Evolutionary conservation across 2,329 filamentous ascomycete species (phyloP).

Genomic region (Ilyonectria sp.): DNA sequence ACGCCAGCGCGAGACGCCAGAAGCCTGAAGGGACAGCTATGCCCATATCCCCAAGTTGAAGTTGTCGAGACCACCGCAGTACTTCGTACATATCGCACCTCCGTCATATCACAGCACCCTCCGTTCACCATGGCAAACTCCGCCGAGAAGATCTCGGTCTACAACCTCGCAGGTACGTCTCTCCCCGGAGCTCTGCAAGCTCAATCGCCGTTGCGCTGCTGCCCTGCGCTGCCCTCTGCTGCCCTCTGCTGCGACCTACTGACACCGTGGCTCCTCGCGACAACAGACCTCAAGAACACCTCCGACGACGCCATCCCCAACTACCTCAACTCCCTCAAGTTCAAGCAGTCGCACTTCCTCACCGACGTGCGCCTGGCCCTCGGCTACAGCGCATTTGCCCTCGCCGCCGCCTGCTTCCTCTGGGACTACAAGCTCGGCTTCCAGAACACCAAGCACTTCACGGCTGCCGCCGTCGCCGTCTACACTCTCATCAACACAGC

Average conservation of each 20-base stretch:
- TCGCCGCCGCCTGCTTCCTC: slow-evolving; percentile 87
- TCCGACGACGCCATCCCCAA: slow-evolving; percentile 95
- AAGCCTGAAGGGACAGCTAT: slow-evolving; percentile 33
- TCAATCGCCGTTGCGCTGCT: neutral
- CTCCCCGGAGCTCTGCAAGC: neutral
- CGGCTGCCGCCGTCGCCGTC: slow-evolving; percentile 81
- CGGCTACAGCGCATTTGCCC: slow-evolving; percentile 85
- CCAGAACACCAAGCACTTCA: slow-evolving; percentile 86
- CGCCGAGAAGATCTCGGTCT: slow-evolving; percentile 73
- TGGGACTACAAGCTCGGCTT: slow-evolving; percentile 95
- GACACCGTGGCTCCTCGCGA: slow-evolving; percentile 47
- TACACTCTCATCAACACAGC: slow-evolving; percentile 86
- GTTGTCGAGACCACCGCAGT: slow-evolving; percentile 22
- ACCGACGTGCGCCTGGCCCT: slow-evolving; percentile 87
- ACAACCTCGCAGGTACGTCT: slow-evolving; percentile 74
- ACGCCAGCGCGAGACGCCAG: slow-evolving; percentile 1
- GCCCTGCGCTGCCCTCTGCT: slow-evolving; percentile 11
- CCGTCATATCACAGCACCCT: slow-evolving; percentile 13
- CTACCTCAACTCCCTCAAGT: slow-evolving; percentile 91
- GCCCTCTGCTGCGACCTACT: slow-evolving; percentile 33
- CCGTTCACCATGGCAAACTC: slow-evolving; percentile 52
- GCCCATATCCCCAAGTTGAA: slow-evolving; percentile 23
- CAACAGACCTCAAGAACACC: slow-evolving; percentile 92
- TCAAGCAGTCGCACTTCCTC: slow-evolving; percentile 85
- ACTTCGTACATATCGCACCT: slow-evolving; percentile 12